Evolutionary conservation across 2,329 filamentous ascomycete genomes (phyloP).

Genomic region (Arthrobotrys iridis): DNA sequence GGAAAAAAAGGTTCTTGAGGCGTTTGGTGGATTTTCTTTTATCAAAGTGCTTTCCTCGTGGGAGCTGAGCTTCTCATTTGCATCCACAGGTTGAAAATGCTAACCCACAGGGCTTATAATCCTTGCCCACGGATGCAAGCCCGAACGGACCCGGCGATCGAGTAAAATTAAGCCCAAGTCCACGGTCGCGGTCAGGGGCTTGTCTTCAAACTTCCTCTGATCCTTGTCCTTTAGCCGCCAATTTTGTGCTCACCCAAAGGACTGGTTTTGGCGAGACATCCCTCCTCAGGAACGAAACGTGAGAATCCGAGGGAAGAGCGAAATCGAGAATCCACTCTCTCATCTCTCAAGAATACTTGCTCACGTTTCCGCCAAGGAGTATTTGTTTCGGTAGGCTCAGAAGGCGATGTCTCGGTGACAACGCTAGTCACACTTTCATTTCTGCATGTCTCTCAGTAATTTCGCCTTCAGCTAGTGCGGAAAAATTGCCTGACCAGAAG

Average conservation of each 20-base stretch:
- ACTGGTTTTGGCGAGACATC: conserved; percentile 41
- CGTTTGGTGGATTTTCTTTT: not conserved
- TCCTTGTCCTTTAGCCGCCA: conserved; percentile 49
- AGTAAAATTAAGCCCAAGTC: conserved; percentile 53
- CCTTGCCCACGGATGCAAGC: conserved; percentile 53
- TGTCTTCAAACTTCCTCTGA: conserved; percentile 18
- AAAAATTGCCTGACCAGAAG: conserved; percentile 11
- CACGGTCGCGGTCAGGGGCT: conserved; percentile 54
- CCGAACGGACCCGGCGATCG: conserved; percentile 52
- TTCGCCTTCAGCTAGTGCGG: conserved; percentile 9
- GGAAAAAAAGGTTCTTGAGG: not conserved
- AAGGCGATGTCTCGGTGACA: conserved; percentile 30
- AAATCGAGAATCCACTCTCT: conserved; percentile 27
- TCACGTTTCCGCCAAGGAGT: conserved; percentile 37
- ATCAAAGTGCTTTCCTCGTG: not conserved
- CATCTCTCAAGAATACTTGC: conserved; percentile 31
- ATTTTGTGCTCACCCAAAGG: conserved; percentile 19
- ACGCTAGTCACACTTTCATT: conserved; percentile 35
- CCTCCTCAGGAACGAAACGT: not conserved
- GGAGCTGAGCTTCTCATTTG: not conserved
- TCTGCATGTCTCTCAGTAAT: conserved; percentile 30
- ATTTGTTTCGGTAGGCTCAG: conserved; percentile 33
- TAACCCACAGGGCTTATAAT: conserved; percentile 21
- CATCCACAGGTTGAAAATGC: conserved; percentile 16
- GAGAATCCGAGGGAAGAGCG: conserved; percentile 14